A percentile compares a stretch with the other conserved stretches of the same genome.
phyloP scores from a whole-genome alignment of 2,329 filamentous ascomycete genomes.

The Orbilia ellipsospora region DNA sequence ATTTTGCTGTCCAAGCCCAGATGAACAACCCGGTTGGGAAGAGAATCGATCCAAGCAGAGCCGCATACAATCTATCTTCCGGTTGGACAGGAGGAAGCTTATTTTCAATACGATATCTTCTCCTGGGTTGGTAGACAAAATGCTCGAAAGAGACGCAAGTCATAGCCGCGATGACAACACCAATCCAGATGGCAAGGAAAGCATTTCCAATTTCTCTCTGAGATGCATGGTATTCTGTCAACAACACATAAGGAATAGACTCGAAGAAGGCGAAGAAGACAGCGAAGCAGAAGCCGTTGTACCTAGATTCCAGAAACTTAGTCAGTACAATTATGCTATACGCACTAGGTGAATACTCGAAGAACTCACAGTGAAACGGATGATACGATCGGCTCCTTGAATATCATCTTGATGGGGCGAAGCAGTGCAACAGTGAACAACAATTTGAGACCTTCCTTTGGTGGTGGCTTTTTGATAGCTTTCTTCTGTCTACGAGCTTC shows the following conservation, averaged over 20 bases:
- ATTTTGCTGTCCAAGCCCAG: conserved; percentile 69
- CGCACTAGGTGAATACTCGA: not conserved
- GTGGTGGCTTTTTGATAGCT: conserved; percentile 38
- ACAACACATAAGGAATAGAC: conserved; percentile 57
- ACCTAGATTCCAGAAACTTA: conserved; percentile 66
- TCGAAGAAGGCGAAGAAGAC: conserved; percentile 78
- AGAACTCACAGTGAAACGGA: conserved; percentile 61
- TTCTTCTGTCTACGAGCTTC: conserved; percentile 23
- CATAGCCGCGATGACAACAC: conserved; percentile 56
- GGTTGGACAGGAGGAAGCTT: conserved; percentile 62
- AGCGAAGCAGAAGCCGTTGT: conserved; percentile 76
- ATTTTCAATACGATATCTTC: not conserved
- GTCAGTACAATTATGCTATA: not conserved
- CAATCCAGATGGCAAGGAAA: conserved; percentile 57
- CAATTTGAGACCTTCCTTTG: conserved; percentile 67
- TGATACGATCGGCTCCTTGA: conserved; percentile 79
- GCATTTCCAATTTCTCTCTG: conserved; percentile 56
- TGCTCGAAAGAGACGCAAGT: conserved; percentile 50
- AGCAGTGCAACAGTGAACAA: conserved; percentile 75
- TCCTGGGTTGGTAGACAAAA: conserved; percentile 40
- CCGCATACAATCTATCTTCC: conserved; percentile 70
- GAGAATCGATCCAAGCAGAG: conserved; percentile 70
- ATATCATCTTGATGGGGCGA: conserved; percentile 77
- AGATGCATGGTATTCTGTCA: conserved; percentile 53
- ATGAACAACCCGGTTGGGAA: conserved; percentile 69